Conservation (phyloP, 169 alveolate species). For the Eimeria falciformis region DNA sequence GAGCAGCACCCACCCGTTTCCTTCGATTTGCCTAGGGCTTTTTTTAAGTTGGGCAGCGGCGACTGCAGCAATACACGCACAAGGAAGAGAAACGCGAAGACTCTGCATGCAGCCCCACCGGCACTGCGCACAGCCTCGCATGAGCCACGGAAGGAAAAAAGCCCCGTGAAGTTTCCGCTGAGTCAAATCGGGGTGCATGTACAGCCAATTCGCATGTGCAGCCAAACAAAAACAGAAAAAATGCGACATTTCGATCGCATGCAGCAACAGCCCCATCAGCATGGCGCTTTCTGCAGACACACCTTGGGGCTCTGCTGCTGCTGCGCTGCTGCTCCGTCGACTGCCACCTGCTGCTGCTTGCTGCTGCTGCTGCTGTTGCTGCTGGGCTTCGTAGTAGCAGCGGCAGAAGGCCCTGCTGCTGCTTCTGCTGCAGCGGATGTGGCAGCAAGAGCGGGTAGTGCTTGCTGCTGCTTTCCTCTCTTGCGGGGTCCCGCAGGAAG, state of each 20-base stretch:
- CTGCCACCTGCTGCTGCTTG: neutral
- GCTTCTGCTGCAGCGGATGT: neutral
- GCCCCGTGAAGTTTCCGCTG: no score
- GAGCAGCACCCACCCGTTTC: neutral
- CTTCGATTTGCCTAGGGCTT: neutral
- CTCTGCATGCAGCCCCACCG: no score
- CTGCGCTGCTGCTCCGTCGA: no score
- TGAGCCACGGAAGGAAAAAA: no score
- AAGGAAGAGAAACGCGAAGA: no score
- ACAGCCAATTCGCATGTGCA: no score
- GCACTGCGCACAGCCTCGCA: no score
- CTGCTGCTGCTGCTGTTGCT: conserved; percentile 31
- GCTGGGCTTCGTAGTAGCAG: neutral
- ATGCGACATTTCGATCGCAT: neutral
- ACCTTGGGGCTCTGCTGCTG: no score
- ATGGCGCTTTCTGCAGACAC: no score
- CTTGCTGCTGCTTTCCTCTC: conserved; percentile 4
- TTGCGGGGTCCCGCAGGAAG: no score
- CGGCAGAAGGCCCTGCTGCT: neutral
- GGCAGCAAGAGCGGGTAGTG: neutral
- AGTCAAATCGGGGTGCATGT: no score
- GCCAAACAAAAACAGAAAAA: neutral
- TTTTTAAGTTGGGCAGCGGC: neutral
- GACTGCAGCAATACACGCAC: no score
- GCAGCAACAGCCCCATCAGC: neutral